phyloP scores from a whole-genome alignment of 1,139 yeast species.

The Yamadazyma oceani region DNA sequence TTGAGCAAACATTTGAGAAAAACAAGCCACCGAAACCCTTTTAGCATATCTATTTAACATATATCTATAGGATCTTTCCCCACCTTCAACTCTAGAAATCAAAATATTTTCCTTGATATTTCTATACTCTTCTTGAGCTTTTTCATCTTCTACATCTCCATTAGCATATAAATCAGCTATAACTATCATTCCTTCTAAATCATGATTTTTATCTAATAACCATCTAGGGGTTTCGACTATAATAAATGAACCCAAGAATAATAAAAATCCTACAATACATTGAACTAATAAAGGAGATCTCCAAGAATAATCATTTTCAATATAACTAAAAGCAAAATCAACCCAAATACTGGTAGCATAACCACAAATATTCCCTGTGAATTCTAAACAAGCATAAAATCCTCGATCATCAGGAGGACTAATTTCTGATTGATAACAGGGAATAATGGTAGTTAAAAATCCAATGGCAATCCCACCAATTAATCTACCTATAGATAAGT shows the following conservation, averaged over 20 bases:
- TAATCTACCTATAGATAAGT: slow-evolving; percentile 70
- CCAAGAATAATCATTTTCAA: slow-evolving; percentile 62
- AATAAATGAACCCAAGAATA: slow-evolving; percentile 70
- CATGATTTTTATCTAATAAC: slow-evolving; percentile 85
- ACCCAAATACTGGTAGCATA: slow-evolving; percentile 89
- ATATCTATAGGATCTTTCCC: slow-evolving; percentile 61
- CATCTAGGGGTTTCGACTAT: slow-evolving; percentile 90
- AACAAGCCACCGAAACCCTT: slow-evolving; percentile 85
- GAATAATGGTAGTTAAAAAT: slow-evolving; percentile 88
- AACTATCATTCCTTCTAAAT: slow-evolving; percentile 72
- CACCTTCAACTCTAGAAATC: slow-evolving; percentile 73
- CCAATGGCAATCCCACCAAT: slow-evolving; percentile 90
- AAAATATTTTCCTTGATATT: slow-evolving; percentile 49
- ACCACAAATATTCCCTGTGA: slow-evolving; percentile 88
- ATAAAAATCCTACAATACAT: slow-evolving; percentile 67
- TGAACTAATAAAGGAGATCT: slow-evolving; percentile 77
- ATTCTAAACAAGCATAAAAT: slow-evolving; percentile 84
- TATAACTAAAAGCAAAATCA: slow-evolving; percentile 73
- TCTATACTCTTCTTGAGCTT: slow-evolving; percentile 58
- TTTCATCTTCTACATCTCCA: slow-evolving; percentile 55
- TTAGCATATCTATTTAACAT: slow-evolving; percentile 64
- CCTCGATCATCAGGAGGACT: slow-evolving; percentile 91
- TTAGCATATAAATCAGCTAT: slow-evolving; percentile 47
- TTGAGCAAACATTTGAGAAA: slow-evolving; percentile 90
- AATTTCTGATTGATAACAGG: slow-evolving; percentile 89